These are phyloP conservation scores for Emericellopsis cladophorae DNA, from an alignment of 2,329 filamentous ascomycete genomes.

Conservation along the genomic window DNA sequence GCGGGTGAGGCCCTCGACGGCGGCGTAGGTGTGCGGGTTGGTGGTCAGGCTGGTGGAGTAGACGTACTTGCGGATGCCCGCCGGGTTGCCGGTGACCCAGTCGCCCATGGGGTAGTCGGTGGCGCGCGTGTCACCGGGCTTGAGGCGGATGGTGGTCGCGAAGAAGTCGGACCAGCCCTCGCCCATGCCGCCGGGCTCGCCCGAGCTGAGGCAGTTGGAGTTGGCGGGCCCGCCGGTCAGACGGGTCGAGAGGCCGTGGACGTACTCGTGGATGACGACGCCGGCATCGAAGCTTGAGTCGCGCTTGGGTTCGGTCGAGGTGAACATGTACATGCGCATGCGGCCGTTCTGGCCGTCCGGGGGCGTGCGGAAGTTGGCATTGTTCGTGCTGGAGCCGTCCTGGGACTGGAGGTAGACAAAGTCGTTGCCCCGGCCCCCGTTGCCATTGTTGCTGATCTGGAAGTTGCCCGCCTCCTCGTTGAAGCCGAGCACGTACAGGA, in stretches of 20 bases:
- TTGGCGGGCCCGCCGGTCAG: slow-evolving; percentile 46
- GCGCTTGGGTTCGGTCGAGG: slow-evolving; percentile 27
- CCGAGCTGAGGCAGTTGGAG: slow-evolving; percentile 28
- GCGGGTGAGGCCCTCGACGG: slow-evolving; percentile 18
- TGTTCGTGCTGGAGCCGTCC: slow-evolving; percentile 40
- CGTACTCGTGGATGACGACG: slow-evolving; percentile 48
- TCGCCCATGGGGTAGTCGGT: slow-evolving; percentile 35
- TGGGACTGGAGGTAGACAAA: slow-evolving; percentile 43
- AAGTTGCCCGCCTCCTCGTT: slow-evolving; percentile 47
- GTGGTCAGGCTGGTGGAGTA: slow-evolving; percentile 36
- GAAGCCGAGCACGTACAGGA: slow-evolving; percentile 45
- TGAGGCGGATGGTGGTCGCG: slow-evolving; percentile 35
- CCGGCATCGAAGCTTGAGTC: slow-evolving; percentile 47
- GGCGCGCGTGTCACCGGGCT: slow-evolving; percentile 27
- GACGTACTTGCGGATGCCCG: slow-evolving; percentile 33
- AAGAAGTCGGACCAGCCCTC: slow-evolving; percentile 61
- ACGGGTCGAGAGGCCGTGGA: slow-evolving; percentile 42
- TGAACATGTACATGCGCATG: slow-evolving; percentile 50
- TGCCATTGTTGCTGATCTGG: slow-evolving; percentile 40
- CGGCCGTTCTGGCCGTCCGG: slow-evolving; percentile 35
- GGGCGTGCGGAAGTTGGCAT: slow-evolving; percentile 44
- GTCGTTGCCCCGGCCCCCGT: slow-evolving; percentile 37
- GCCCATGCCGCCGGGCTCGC: slow-evolving; percentile 43
- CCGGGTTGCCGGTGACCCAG: slow-evolving; percentile 30
- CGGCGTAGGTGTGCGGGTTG: slow-evolving; percentile 37